Base-by-base conservation (phyloP, 2,329 filamentous ascomycete species). In the Dothistroma pini region DNA sequence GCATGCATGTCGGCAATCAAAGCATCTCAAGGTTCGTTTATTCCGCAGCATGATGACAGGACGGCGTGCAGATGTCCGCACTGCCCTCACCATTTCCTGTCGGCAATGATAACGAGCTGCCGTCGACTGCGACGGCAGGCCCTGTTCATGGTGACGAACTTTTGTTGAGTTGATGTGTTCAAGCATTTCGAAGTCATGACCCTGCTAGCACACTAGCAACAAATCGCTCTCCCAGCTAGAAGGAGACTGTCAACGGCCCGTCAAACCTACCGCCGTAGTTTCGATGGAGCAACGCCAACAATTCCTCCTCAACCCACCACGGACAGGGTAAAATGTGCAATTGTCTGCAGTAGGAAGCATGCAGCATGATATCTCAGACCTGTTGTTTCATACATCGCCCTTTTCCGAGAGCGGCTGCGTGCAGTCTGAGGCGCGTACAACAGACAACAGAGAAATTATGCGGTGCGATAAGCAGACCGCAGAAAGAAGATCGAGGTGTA, bases 201-300 rank as follows among this genome's bases (percentile, higher is more conserved):
- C 60, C 54, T 55, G 52, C 47, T 56, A 58, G 56, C 41, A 41
- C 51, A 44, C 47, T 56, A 58, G 56, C 41, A 41, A 56, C 49
- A 54, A 54, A 32, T 66, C 64, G 62, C 62, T 57, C 60, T 64
- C 60, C 64, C 64, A 60, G 54, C 58, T 59, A 63, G 47, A 58
- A 58, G 60, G 62, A 62, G 63, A 57, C 59, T 66, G 61, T 54
- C 55, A 50, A 58, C 59, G 63, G 66, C 53, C 61, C 64, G 59
- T 54, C 44, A 56, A 66, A 66, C 64, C 64, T 66, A 63, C 58
- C 49, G 41, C 56, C 41, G 54, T 63, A 61, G 55, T 59, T 54
- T 53, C 61, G 61, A 63, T 51, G 59, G 38, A 49, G 34, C 32
- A 41, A 54, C 52, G 52, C 58, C 56, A 63, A 56, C 51, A 56